Evolutionary conservation across 2,329 filamentous ascomycete species (phyloP).

Genomic region (Apiospora phragmitis): DNA sequence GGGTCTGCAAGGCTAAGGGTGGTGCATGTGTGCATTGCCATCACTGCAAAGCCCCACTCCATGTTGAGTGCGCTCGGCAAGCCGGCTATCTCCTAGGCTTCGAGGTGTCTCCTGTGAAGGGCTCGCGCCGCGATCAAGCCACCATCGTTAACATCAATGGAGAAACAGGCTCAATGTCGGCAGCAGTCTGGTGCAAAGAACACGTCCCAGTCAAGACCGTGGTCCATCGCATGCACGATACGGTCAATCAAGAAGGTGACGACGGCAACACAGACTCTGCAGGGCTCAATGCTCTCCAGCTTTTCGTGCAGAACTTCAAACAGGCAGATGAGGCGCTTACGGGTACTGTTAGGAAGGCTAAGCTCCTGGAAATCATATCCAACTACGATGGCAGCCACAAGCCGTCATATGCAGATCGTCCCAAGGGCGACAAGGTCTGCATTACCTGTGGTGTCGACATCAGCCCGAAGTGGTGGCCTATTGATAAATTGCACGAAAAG

Average conservation of each 20-base stretch:
- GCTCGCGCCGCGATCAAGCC: slow-evolving; percentile 78
- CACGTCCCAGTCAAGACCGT: slow-evolving; percentile 72
- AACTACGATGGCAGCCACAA: slow-evolving; percentile 36
- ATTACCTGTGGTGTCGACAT: slow-evolving; percentile 68
- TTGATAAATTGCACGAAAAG: slow-evolving; percentile 52
- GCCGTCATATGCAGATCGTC: slow-evolving; percentile 29
- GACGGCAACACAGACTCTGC: slow-evolving; percentile 30
- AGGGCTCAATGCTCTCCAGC: slow-evolving; percentile 78
- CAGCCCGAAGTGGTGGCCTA: slow-evolving; percentile 73
- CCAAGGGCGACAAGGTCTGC: slow-evolving; percentile 53
- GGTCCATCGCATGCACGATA: slow-evolving; percentile 78
- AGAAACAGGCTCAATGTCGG: slow-evolving; percentile 81
- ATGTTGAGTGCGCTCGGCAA: slow-evolving; percentile 88
- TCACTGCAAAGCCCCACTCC: slow-evolving; percentile 69
- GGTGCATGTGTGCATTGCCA: slow-evolving; percentile 86
- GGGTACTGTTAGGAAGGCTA: slow-evolving; percentile 90
- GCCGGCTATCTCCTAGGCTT: slow-evolving; percentile 84
- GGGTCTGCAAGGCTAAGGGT: slow-evolving; percentile 72
- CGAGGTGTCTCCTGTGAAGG: slow-evolving; percentile 86
- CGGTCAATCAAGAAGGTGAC: slow-evolving; percentile 55
- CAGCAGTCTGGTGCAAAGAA: slow-evolving; percentile 88
- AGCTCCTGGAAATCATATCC: slow-evolving; percentile 63
- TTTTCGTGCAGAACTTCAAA: slow-evolving; percentile 88
- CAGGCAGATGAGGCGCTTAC: slow-evolving; percentile 90
- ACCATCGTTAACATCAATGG: slow-evolving; percentile 78